A percentile compares a stretch with the other conserved stretches of the same genome.
Conservation (phyloP, 805 yeast species). For the Lipomyces japonicus region DNA sequence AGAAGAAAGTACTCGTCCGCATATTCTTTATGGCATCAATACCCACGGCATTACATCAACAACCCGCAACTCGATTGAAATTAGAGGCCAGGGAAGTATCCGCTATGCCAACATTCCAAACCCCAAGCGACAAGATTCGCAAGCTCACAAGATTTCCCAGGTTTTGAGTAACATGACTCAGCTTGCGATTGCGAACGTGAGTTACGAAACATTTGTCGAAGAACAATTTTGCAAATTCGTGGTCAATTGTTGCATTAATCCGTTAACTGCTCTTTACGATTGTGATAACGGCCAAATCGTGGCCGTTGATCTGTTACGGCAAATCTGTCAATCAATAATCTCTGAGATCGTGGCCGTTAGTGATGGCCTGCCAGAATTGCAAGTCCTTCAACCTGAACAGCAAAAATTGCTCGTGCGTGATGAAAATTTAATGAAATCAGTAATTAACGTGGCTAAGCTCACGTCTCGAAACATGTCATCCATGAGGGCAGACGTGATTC, state of each 20-base stretch:
- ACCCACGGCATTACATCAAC: constrained; percentile 57
- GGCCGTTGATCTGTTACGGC: constrained; percentile 26
- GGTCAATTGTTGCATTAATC: constrained; percentile 79
- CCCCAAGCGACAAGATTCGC: constrained; percentile 18
- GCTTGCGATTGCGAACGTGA: neutral
- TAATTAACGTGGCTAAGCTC: constrained; percentile 42
- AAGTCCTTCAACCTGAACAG: constrained; percentile 6
- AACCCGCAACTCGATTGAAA: constrained; percentile 49
- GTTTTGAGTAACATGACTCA: neutral
- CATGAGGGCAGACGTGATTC: constrained; percentile 64
- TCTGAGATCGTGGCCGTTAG: constrained; percentile 40
- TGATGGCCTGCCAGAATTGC: constrained; percentile 5
- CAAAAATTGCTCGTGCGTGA: constrained; percentile 22
- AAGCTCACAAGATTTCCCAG: neutral
- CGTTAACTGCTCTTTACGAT: constrained; percentile 72
- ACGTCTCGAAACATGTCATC: constrained; percentile 63
- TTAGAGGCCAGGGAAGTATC: constrained; percentile 66
- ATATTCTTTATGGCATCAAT: constrained; percentile 67
- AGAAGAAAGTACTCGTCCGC: constrained; percentile 46
- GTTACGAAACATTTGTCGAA: constrained; percentile 47
- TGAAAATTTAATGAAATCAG: constrained; percentile 39
- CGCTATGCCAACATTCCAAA: constrained; percentile 56
- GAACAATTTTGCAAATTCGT: constrained; percentile 73
- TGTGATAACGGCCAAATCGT: constrained; percentile 73
- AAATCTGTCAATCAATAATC: constrained; percentile 5